Percentiles rank a stretch among this genome's conserved stretches.
Conservation (phyloP, 768 basidiomycete genomes). For the Leccinum incarnatum region DNA sequence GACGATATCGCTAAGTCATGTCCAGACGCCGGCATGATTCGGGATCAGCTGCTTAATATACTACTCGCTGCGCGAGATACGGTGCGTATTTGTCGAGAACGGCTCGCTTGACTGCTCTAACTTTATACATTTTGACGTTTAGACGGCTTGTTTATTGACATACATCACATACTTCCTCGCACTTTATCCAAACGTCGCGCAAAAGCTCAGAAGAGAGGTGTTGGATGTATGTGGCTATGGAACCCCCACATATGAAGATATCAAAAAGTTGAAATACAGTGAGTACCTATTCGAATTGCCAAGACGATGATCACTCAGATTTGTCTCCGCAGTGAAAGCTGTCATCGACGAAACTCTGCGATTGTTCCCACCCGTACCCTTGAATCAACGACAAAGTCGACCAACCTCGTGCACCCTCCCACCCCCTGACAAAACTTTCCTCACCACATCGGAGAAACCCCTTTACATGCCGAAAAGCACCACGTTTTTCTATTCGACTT, state of each 20-base stretch:
- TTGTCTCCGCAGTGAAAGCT: constrained; percentile 52
- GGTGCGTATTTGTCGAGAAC: constrained; percentile 36
- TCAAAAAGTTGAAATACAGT: constrained; percentile 69
- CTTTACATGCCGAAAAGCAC: constrained; percentile 60
- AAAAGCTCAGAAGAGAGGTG: constrained; percentile 58
- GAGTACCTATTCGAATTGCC: constrained; percentile 15
- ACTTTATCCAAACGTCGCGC: constrained; percentile 54
- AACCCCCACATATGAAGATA: constrained; percentile 52
- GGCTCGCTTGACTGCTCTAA: not conserved
- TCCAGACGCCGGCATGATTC: constrained; percentile 61
- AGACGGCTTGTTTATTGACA: constrained; percentile 72
- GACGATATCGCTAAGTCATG: constrained; percentile 7
- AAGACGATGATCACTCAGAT: constrained; percentile 3
- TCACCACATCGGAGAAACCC: constrained; percentile 35
- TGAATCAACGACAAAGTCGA: constrained; percentile 64
- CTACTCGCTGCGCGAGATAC: constrained; percentile 79
- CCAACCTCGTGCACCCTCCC: constrained; percentile 49
- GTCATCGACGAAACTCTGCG: constrained; percentile 79
- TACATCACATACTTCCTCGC: constrained; percentile 70
- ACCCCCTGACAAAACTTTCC: constrained; percentile 47
- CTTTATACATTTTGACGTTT: not conserved
- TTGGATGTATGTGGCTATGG: constrained; percentile 50
- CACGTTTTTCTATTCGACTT: constrained; percentile 55
- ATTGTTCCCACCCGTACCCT: constrained; percentile 75
- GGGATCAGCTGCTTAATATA: constrained; percentile 76